phyloP scores from a whole-genome alignment of 2,329 filamentous ascomycete species.

The Penicillium sp. region DNA sequence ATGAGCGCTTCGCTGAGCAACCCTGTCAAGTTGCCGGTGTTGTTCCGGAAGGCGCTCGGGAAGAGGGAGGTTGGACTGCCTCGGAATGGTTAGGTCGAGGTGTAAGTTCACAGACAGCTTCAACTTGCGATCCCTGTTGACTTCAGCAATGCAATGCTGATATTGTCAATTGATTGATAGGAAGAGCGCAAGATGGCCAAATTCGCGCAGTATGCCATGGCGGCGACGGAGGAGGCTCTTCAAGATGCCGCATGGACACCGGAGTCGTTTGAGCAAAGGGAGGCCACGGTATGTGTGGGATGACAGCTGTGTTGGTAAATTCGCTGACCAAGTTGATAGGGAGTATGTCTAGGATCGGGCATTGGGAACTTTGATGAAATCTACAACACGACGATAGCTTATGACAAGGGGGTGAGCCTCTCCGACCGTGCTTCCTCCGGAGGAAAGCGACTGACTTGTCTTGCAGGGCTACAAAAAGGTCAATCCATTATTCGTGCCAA shows the following conservation, averaged over 20 bases:
- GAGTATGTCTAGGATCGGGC: constrained; percentile 89
- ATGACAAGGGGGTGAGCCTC: constrained; percentile 62
- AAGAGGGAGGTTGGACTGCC: constrained; percentile 44
- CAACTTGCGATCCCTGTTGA: background rate
- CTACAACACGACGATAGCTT: constrained; percentile 76
- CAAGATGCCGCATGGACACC: constrained; percentile 75
- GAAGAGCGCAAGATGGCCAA: constrained; percentile 77
- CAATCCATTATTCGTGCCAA: constrained; percentile 88
- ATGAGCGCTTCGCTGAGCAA: constrained; percentile 63
- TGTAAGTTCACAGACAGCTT: constrained; percentile 26
- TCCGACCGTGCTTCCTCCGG: background rate
- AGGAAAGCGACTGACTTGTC: constrained; percentile 11
- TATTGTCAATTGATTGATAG: constrained; percentile 31
- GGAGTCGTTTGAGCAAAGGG: constrained; percentile 57
- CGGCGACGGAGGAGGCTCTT: constrained; percentile 80
- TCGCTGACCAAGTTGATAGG: constrained; percentile 44
- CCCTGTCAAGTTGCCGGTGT: constrained; percentile 82
- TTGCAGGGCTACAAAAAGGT: constrained; percentile 83
- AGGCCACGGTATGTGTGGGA: constrained; percentile 59
- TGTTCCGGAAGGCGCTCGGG: constrained; percentile 59
- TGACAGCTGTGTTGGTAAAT: background rate
- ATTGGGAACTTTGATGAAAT: constrained; percentile 93
- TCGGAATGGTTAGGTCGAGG: constrained; percentile 45
- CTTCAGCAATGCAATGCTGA: background rate
- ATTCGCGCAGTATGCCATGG: constrained; percentile 88